Conservation (phyloP, 345 rosid genomes). For the Cardamine chenopodiifolia region DNA sequence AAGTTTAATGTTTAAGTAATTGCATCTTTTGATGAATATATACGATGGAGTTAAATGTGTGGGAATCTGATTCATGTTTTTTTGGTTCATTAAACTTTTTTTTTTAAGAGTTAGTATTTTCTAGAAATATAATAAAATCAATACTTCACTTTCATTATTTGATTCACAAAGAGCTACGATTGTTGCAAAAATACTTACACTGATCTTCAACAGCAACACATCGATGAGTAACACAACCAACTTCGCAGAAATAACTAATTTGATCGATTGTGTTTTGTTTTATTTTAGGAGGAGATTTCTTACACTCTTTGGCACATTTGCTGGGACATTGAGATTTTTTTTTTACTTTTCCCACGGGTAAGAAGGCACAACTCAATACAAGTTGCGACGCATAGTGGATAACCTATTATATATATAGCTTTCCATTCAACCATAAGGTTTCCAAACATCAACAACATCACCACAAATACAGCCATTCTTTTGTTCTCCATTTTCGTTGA, state of each 20-base stretch:
- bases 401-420: not conserved
- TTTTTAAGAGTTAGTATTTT: not conserved
- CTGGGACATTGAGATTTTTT: not conserved
- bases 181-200: not conserved
- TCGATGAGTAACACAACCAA: not conserved
- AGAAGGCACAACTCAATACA: not conserved
- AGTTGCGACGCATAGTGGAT: not conserved
- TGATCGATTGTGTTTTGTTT: not conserved
- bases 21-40: not conserved
- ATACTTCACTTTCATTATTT: not conserved
- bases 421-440: not conserved
- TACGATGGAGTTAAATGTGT: not conserved
- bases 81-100: too few relatives aligned
- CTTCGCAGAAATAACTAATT: not conserved
- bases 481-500: conserved; percentile 16
- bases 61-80: not conserved
- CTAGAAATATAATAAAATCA: not conserved
- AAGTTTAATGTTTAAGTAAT: conserved; percentile 37
- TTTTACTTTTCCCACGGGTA: not conserved
- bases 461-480: not conserved
- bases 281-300: not conserved
- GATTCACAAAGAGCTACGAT: not conserved
- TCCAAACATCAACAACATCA: conserved; percentile 11
- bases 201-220: not conserved
- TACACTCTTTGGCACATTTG: not conserved